Conservation (phyloP, 192 early-diverging fungal genomes). For the Irineochytrium annulatum region DNA sequence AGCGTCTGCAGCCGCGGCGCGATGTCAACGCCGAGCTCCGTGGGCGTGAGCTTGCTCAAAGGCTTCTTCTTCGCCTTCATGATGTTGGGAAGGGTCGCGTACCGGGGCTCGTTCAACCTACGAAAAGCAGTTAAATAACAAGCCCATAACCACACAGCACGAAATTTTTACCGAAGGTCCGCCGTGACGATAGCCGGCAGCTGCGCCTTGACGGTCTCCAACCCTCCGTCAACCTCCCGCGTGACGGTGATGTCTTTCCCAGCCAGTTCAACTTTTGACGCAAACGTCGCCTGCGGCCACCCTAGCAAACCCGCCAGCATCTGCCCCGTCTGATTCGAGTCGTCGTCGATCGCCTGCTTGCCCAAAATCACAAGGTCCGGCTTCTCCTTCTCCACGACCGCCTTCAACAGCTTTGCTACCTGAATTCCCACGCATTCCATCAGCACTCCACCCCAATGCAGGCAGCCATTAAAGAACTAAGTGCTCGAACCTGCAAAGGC, state of each 20-base stretch:
- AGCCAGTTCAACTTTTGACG: conserved; percentile 84
- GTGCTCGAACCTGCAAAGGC: conserved; percentile 66
- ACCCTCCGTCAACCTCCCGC: conserved; percentile 96
- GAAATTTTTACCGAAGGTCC: conserved; percentile 72
- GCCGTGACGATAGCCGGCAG: conserved; percentile 94
- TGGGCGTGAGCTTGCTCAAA: conserved; percentile 68
- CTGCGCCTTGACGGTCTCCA: conserved; percentile 79
- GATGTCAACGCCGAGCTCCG: conserved; percentile 81
- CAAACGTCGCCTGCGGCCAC: conserved; percentile 81
- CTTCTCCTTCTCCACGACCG: conserved; percentile 83
- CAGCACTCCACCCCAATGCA: neutral
- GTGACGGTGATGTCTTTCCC: conserved; percentile 72
- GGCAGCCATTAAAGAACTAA: neutral
- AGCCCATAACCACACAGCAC: neutral
- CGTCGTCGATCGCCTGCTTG: conserved; percentile 99
- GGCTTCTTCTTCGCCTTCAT: conserved; percentile 99
- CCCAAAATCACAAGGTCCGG: conserved; percentile 92
- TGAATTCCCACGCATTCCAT: conserved; percentile 10
- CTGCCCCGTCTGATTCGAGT: conserved; percentile 94
- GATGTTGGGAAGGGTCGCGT: conserved; percentile 91
- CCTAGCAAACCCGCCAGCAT: conserved; percentile 92
- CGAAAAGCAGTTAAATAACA: conserved; percentile 2
- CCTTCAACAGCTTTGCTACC: conserved; percentile 92
- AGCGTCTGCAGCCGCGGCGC: conserved; percentile 78
- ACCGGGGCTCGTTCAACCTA: conserved; percentile 92